phyloP scores from a whole-genome alignment of 495 filamentous ascomycete species.

The Neurospora intermedia region DNA sequence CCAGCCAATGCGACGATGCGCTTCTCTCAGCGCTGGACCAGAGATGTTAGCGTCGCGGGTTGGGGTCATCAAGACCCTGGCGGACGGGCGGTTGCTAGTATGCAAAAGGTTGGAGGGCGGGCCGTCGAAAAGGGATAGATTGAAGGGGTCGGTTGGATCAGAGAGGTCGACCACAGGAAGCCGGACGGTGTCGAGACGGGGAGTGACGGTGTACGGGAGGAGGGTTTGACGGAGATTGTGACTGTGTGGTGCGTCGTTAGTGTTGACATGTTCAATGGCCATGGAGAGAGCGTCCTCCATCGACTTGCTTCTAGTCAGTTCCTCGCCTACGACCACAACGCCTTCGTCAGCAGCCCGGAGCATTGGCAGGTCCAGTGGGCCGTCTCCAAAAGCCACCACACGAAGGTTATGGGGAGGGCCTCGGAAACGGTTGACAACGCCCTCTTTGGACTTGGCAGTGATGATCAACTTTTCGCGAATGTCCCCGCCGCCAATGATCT shows the following conservation, averaged over 20 bases:
- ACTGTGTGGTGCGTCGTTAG: constrained; percentile 26
- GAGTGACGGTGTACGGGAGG: constrained; percentile 26
- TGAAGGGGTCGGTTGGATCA: neutral
- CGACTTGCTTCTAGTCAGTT: constrained; percentile 38
- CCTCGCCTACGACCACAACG: constrained; percentile 47
- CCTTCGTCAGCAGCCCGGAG: constrained; percentile 42
- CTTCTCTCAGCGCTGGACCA: constrained; percentile 40
- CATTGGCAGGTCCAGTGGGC: constrained; percentile 51
- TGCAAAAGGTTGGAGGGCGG: constrained; percentile 20
- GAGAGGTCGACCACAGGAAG: constrained; percentile 37
- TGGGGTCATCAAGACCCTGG: constrained; percentile 48
- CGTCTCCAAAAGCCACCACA: constrained; percentile 55
- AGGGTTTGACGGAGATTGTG: constrained; percentile 30
- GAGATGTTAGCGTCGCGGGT: constrained; percentile 41
- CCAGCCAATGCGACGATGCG: constrained; percentile 40
- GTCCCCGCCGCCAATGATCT: constrained; percentile 47
- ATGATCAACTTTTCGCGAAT: constrained; percentile 42
- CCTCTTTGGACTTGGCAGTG: constrained; percentile 41
- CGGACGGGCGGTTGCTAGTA: constrained; percentile 32
- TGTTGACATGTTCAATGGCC: constrained; percentile 26
- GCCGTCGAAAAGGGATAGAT: neutral
- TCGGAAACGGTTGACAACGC: constrained; percentile 33
- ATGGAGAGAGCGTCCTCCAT: constrained; percentile 42
- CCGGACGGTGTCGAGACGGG: constrained; percentile 34
- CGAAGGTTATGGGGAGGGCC: constrained; percentile 21